A percentile compares a stretch with the other conserved stretches of the same genome.
These are phyloP conservation scores for Nitzschia sp. DNA, from an alignment of 108 stramenopile species.

Conservation along the genomic window DNA sequence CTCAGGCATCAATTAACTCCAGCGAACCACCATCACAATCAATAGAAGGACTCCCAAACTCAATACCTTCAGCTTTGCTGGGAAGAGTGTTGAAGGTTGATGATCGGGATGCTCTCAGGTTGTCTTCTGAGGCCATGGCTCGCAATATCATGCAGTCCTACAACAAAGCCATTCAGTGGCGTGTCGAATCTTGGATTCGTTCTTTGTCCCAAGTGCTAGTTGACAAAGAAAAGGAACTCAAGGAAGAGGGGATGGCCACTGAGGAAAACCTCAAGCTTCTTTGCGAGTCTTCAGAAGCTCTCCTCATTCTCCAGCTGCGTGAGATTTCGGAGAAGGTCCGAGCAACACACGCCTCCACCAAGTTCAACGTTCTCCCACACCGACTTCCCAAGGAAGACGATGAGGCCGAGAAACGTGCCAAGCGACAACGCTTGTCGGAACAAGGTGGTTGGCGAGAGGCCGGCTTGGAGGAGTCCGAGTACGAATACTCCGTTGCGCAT, in stretches of 20 bases:
- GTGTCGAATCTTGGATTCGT: constrained; percentile 71
- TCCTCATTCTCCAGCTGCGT: constrained; percentile 28
- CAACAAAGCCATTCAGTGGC: constrained; percentile 74
- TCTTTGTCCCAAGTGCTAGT: constrained; percentile 53
- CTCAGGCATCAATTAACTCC: background rate
- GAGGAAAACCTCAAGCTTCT: constrained; percentile 30
- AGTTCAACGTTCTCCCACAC: constrained; percentile 64
- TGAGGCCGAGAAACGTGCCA: constrained; percentile 26
- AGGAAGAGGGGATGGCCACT: constrained; percentile 17
- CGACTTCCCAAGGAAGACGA: constrained; percentile 30
- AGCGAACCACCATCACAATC: background rate
- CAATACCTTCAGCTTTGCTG: constrained; percentile 51
- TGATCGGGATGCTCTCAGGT: constrained; percentile 64
- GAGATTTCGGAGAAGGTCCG: constrained; percentile 41
- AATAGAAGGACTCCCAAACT: background rate
- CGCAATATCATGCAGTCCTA: constrained; percentile 72
- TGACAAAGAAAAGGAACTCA: constrained; percentile 49
- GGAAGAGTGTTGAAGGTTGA: constrained; percentile 60
- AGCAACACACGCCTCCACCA: constrained; percentile 60
- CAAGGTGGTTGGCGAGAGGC: constrained; percentile 1
- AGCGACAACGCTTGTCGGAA: constrained; percentile 29
- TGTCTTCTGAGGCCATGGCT: constrained; percentile 72
- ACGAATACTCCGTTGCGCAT: constrained; percentile 56
- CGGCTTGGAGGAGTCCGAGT: constrained; percentile 38
- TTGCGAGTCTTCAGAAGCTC: constrained; percentile 43